Evolutionary conservation across 345 rosid species (phyloP).

Genomic region (Gossypium arboreum): DNA sequence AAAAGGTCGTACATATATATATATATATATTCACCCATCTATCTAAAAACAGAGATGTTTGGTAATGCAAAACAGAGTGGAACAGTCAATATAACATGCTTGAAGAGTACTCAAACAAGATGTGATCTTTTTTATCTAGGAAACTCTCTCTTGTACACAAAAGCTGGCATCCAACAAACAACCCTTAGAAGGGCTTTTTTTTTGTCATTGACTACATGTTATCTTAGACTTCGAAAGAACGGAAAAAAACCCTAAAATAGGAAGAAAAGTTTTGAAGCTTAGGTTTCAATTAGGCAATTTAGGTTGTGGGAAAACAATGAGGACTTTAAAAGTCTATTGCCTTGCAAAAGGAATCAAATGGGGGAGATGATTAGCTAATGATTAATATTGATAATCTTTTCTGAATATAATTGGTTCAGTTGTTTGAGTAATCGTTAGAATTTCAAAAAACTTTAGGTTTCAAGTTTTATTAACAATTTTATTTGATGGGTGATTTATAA

Average conservation of each 20-base stretch:
- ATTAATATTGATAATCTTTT: too few relatives aligned
- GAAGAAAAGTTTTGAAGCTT: background rate
- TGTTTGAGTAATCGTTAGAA: too few relatives aligned
- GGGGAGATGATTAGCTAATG: too few relatives aligned
- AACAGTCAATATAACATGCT: background rate
- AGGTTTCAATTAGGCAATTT: background rate
- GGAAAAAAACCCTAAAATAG: background rate
- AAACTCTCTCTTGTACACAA: background rate
- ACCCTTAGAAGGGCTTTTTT: background rate
- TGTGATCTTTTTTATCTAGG: background rate
- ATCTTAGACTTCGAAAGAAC: background rate
- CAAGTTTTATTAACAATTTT: too few relatives aligned
- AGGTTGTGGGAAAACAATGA: too few relatives aligned
- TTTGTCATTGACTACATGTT: background rate
- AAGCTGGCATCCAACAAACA: background rate
- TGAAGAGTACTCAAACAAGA: constrained; percentile 2
- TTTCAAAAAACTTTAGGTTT: too few relatives aligned
- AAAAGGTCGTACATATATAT: background rate
- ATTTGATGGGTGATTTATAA: too few relatives aligned
- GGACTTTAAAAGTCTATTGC: too few relatives aligned
- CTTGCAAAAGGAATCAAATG: too few relatives aligned
- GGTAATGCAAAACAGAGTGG: background rate
- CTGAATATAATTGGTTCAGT: too few relatives aligned
- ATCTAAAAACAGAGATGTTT: background rate
- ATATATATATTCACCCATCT: background rate